These are phyloP conservation scores for Trichoderma gracile DNA, from an alignment of 2,329 filamentous ascomycete genomes.

Conservation along the genomic window DNA sequence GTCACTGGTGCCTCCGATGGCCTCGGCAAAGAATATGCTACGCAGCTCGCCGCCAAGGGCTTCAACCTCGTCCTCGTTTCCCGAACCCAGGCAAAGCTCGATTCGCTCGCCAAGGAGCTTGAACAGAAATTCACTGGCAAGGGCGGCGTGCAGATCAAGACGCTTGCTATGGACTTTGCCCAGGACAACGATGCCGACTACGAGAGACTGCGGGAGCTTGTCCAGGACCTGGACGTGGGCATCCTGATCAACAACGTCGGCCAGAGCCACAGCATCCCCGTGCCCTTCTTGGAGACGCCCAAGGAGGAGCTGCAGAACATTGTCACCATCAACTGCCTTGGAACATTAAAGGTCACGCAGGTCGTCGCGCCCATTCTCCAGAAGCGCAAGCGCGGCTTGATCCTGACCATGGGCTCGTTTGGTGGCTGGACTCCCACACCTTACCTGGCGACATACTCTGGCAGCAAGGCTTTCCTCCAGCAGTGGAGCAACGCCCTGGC, in stretches of 20 bases:
- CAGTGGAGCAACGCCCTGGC: conserved; percentile 90
- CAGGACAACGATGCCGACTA: conserved; percentile 79
- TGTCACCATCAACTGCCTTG: conserved; percentile 91
- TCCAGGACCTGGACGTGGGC: conserved; percentile 75
- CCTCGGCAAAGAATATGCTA: conserved; percentile 92
- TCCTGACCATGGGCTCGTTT: conserved; percentile 97
- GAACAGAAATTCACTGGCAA: conserved; percentile 63
- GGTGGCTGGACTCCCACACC: conserved; percentile 90
- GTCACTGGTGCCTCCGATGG: conserved; percentile 95
- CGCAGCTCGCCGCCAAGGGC: conserved; percentile 84
- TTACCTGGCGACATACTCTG: conserved; percentile 91
- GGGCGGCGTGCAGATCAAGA: conserved; percentile 66
- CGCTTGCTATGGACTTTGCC: conserved; percentile 88
- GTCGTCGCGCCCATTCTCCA: conserved; percentile 83
- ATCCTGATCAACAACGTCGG: conserved; percentile 97
- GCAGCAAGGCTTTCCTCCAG: conserved; percentile 96
- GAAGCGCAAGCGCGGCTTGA: conserved; percentile 78
- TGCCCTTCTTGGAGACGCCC: conserved; percentile 79
- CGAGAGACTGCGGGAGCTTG: conserved; percentile 65
- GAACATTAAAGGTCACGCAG: conserved; percentile 85
- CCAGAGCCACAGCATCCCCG: conserved; percentile 88
- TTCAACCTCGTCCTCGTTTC: conserved; percentile 96
- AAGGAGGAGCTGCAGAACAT: conserved; percentile 83
- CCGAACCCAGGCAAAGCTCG: conserved; percentile 90
- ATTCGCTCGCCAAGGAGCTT: conserved; percentile 74